phyloP scores from a whole-genome alignment of 257 asterid genomes.

The Pogostemon cablin region DNA sequence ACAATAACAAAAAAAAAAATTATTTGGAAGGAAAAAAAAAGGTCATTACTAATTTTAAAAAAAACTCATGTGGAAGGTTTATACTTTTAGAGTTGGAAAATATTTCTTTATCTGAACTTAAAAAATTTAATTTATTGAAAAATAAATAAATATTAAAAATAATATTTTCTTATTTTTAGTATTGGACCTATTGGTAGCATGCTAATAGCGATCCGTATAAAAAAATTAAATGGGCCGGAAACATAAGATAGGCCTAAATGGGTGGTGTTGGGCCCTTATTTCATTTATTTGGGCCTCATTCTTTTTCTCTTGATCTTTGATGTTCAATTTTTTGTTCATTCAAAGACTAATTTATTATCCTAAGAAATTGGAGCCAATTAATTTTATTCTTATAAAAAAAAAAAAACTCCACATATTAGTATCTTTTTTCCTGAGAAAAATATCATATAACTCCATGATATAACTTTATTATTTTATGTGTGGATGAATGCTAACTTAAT shows the following conservation, averaged over 20 bases:
- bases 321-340: neutral
- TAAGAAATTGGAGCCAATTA: no score
- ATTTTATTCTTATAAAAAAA: neutral
- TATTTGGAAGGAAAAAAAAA: neutral
- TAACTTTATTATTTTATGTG: no score
- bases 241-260: neutral
- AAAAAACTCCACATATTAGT: no score
- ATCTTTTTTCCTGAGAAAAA: no score
- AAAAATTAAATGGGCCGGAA: neutral
- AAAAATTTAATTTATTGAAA: neutral
- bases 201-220: no score
- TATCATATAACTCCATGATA: no score
- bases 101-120: neutral
- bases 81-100: constrained; percentile 10
- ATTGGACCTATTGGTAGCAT: no score
- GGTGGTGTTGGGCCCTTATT: neutral
- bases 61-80: neutral
- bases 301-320: neutral
- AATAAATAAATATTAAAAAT: neutral
- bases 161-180: neutral
- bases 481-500: no score
- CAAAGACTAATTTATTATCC: neutral
- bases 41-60: constrained; percentile 15
- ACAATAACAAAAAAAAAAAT: no score
- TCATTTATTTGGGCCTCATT: neutral